Evolutionary conservation across 2,329 filamentous ascomycete genomes (phyloP).

Genomic region (Fonsecaea pedrosoi): DNA sequence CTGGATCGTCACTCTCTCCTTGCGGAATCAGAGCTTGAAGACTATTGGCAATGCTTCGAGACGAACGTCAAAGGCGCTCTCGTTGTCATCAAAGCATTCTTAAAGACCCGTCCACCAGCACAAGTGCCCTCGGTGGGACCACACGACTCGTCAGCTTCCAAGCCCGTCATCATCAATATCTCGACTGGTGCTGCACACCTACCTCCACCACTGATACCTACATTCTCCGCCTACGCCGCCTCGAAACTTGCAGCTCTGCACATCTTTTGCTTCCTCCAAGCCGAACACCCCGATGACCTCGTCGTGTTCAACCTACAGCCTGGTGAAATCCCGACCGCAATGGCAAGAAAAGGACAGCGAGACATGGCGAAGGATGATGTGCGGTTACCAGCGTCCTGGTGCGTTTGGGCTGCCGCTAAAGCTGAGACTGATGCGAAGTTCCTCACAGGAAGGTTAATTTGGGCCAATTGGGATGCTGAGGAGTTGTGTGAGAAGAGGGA

Average conservation of each 20-base stretch:
- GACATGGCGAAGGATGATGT: constrained; percentile 11
- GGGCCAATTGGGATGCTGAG: constrained; percentile 20
- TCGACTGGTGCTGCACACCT: constrained; percentile 11
- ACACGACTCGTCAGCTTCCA: background rate
- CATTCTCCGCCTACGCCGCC: constrained; percentile 16
- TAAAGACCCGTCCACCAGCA: constrained; percentile 1
- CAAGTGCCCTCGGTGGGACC: background rate
- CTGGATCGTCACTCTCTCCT: background rate
- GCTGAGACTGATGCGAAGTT: constrained; percentile 15
- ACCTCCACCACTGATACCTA: background rate
- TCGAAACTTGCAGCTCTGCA: constrained; percentile 14
- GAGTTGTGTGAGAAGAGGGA: constrained; percentile 55
- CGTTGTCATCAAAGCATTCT: constrained; percentile 20
- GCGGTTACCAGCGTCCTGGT: constrained; percentile 12
- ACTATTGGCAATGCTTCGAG: constrained; percentile 24
- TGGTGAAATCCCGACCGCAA: constrained; percentile 15
- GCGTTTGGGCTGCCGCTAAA: constrained; percentile 14
- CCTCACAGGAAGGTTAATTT: constrained; percentile 18
- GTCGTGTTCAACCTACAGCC: constrained; percentile 22
- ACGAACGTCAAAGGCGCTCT: constrained; percentile 22
- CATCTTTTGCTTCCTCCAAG: constrained; percentile 17
- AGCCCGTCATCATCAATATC: constrained; percentile 16
- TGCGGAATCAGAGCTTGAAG: constrained; percentile 9
- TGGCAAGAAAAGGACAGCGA: constrained; percentile 15
- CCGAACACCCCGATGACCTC: constrained; percentile 1